Base-by-base conservation (phyloP, 2,329 filamentous ascomycete genomes). In the Phoma sp. region DNA sequence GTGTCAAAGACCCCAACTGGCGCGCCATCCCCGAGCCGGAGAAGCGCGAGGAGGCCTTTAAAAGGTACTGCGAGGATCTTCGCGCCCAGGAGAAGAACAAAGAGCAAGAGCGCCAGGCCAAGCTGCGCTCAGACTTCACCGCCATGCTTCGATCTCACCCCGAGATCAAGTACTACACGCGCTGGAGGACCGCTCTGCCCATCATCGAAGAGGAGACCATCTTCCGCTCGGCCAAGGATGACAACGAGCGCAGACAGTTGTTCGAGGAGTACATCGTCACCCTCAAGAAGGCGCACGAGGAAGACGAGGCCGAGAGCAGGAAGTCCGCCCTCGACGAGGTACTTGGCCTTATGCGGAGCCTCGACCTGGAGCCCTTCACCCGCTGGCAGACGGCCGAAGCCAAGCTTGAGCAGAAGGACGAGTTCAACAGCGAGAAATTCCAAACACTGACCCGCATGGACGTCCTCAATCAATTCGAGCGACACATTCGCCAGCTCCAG, bases 81-180 rank as follows among this genome's bases (percentile, higher is more conserved):
- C 87, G 95, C 65, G 83, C 90, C 64, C 91, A 97, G 79, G 95
- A 99, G 79, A 95, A 96, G 80, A 92, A 96, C 76, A 90, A 90
- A 65, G 93, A 93, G 72, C 94, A 96, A 77, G 94, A 98, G 78
- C 89, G 95, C 73, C 84, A 96, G 75, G 84, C 91, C 67, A 98
- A 97, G 80, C 84, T 98, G 71, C 91, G 92, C 69, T 84, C 90
- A 76, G 95, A 98, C 81, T 99, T 99, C 77, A 89, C 90, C 65
- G 93, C 88, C 51, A 99, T 99, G 95, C 84, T 99, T 64, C 92
- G 89, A 77, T 93, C 92, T 63, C 94, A 99, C 75, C 92, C 93
- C 58, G 95, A 99, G 76, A 98, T 99, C 77, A 95, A 93, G 76
- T 87, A 97, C 75, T 97, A 96, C 76, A 97, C 94, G 37, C 89